Base-by-base conservation (phyloP, 2,329 filamentous ascomycete genomes). In the Venturia carpophila region DNA sequence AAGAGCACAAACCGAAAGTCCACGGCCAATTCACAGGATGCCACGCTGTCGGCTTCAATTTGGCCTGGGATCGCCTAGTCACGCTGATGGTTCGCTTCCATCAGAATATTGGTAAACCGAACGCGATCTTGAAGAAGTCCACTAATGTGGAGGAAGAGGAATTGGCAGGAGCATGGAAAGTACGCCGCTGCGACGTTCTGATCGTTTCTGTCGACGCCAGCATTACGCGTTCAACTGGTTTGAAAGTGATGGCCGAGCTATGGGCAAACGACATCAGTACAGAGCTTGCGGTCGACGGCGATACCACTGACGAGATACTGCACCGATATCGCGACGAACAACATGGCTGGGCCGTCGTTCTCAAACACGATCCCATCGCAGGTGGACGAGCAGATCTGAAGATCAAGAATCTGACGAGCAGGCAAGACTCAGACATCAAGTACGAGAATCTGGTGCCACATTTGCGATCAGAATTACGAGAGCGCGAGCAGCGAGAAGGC, bases 11-110 rank as follows among this genome's bases (percentile, higher is more conserved):
- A 10, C 89, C 90, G 5, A 88, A 86, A 68, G 68, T 65, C 79
- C 83, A 83, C 58, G 68, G 65, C 79, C 83, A 72, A 24, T 67
- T 64, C 24, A 67, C 67, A 27, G 67, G 75, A 2, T 85, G 86
- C 24, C 91, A 95, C 72, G 93, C 91, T 5, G 94, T 97, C 13
- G 94, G 95, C 0, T 93, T 97, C 73, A 95, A 92, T 71, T 79
- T 97, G 49, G 90, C 90, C 30, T 95, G 92, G 86, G 92, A 97
- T 71, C 86, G 88, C 66, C 79, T 96, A 4, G 87, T 87, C 7
- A 84, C 84, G 49, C 80, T 81, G 1, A 85, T 90, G 73, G 71
- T 70, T 15, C 80, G 81, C 42, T 82, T 82, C 68, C 72, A 83
- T 15, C 80, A 80, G 67, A 77, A 76, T 13, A 34, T 34, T 34